Conservation (phyloP, 2,329 filamentous ascomycete genomes). For the Arthrobotrys entomopaga region DNA sequence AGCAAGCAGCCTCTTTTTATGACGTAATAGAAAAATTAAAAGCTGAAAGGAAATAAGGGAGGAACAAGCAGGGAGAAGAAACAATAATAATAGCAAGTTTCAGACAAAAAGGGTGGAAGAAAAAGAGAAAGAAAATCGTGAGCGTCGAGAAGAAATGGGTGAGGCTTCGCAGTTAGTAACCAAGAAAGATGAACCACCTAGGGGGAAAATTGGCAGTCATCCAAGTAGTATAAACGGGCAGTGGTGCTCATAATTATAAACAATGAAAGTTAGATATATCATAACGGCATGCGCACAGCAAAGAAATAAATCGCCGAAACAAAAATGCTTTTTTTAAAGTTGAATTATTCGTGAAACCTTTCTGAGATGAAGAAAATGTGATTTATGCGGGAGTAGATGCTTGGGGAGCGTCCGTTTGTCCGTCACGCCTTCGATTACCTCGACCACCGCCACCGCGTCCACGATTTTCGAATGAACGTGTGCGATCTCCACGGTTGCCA, state of each 20-base stretch:
- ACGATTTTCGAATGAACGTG: conserved; percentile 60
- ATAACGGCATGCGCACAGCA: conserved; percentile 10
- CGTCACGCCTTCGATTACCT: conserved; percentile 63
- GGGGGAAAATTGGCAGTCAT: not conserved
- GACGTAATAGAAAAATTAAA: too few relatives aligned
- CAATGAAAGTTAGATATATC: conserved; percentile 33
- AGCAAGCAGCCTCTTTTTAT: too few relatives aligned
- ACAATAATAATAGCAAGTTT: too few relatives aligned
- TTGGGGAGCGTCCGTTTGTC: conserved; percentile 32
- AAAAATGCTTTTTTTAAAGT: conserved; percentile 37
- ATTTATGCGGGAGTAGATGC: conserved; percentile 40
- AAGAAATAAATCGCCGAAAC: conserved; percentile 39
- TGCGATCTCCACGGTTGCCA: conserved; percentile 66
- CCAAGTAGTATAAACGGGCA: conserved; percentile 14
- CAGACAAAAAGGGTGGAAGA: too few relatives aligned
- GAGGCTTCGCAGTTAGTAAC: not conserved
- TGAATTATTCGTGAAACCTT: conserved; percentile 8
- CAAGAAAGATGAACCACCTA: not conserved
- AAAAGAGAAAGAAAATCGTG: too few relatives aligned
- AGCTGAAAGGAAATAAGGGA: too few relatives aligned
- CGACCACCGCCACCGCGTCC: conserved; percentile 64
- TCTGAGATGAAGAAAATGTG: not conserved
- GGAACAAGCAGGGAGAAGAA: too few relatives aligned
- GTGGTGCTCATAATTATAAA: conserved; percentile 47
- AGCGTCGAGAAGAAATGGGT: too few relatives aligned